phyloP scores from a whole-genome alignment of 1,284 basidiomycete species.

The Rhodotorula sp. region DNA sequence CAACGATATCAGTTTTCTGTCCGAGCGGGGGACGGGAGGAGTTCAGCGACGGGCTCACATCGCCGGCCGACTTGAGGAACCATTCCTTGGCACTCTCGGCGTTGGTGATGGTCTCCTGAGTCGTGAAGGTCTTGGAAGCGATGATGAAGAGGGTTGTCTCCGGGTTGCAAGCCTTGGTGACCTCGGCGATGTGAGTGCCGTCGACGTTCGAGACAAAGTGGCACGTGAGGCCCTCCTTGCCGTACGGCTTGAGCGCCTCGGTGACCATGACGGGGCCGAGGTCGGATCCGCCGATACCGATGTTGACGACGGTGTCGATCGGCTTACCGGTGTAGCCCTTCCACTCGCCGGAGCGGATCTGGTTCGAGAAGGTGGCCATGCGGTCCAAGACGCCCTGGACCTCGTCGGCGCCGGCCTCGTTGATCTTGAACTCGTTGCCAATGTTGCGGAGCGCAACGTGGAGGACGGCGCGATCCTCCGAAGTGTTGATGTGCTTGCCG shows the following conservation, averaged over 20 bases:
- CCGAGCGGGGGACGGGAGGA: too few species aligned
- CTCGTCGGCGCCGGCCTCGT: conserved; percentile 77
- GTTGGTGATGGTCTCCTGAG: conserved; percentile 99
- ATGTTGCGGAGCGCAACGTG: conserved; percentile 93
- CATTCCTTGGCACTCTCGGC: conserved; percentile 89
- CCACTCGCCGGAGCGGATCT: conserved; percentile 81
- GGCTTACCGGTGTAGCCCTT: conserved; percentile 96
- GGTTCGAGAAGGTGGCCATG: conserved; percentile 85
- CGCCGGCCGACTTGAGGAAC: conserved; percentile 83
- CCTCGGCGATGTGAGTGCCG: conserved; percentile 94
- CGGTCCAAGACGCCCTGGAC: conserved; percentile 81
- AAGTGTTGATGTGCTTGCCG: conserved; percentile 97
- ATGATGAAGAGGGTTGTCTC: conserved; percentile 97
- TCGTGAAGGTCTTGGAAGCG: conserved; percentile 97
- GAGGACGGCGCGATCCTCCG: conserved; percentile 92
- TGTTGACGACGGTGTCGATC: conserved; percentile 95
- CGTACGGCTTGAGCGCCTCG: conserved; percentile 91
- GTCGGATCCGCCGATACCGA: conserved; percentile 97
- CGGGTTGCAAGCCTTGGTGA: conserved; percentile 74
- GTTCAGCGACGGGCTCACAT: conserved; percentile 52
- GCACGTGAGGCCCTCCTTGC: conserved; percentile 79
- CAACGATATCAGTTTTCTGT: neutral
- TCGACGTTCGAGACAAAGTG: conserved; percentile 98
- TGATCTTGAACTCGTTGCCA: conserved; percentile 61
- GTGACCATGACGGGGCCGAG: conserved; percentile 98